These are phyloP conservation scores for Kurtzmaniella natalensis DNA, from an alignment of 1,139 yeast genomes.

Conservation along the genomic window DNA sequence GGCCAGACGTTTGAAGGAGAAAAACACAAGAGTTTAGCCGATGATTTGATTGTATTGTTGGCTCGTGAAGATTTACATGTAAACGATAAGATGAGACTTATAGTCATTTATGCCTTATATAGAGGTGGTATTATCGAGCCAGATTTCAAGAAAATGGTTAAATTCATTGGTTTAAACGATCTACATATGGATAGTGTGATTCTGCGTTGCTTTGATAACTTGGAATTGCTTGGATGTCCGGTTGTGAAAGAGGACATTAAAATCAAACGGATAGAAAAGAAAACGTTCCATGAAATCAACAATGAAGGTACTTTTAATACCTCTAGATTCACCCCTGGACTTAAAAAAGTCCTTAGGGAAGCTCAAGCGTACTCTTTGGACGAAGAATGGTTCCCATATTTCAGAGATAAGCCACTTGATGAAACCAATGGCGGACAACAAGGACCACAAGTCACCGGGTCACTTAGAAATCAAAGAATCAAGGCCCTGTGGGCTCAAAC, in stretches of 20 bases:
- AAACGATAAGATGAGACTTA: constrained; percentile 69
- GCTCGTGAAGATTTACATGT: constrained; percentile 48
- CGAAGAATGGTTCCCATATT: constrained; percentile 63
- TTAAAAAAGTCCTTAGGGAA: constrained; percentile 53
- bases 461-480: constrained; percentile 70
- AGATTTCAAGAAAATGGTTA: constrained; percentile 68
- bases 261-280: constrained; percentile 37
- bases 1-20: constrained; percentile 73
- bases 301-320: constrained; percentile 67
- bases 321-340: constrained; percentile 72
- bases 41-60: constrained; percentile 57
- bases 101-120: constrained; percentile 74
- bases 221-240: constrained; percentile 62
- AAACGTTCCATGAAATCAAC: constrained; percentile 60
- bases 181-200: constrained; percentile 48
- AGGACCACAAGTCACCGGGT: constrained; percentile 22
- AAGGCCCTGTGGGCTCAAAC: constrained; percentile 80
- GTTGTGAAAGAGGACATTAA: constrained; percentile 49
- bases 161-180: constrained; percentile 62
- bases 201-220: constrained; percentile 55
- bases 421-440: constrained; percentile 24
- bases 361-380: constrained; percentile 48
- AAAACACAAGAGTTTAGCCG: constrained; percentile 60
- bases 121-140: constrained; percentile 78
- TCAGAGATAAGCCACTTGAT: constrained; percentile 69